Evolutionary conservation across 768 basidiomycete genomes (phyloP).

Genomic region (Podaxis rugospora): DNA sequence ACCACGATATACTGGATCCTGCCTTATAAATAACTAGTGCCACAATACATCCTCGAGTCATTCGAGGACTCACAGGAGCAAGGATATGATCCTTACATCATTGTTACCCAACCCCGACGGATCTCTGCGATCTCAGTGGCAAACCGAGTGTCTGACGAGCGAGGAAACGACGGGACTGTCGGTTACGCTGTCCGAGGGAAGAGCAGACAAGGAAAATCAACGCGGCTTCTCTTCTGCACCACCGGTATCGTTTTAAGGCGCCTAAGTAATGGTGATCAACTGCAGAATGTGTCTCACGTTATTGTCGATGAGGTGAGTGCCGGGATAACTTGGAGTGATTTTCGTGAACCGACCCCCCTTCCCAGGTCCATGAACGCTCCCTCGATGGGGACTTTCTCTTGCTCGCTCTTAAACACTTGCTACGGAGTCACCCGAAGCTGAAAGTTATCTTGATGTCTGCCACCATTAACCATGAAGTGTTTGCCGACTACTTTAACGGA

Average conservation of each 20-base stretch:
- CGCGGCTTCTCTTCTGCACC: conserved; percentile 85
- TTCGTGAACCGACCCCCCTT: neutral
- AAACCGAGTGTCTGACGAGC: conserved; percentile 78
- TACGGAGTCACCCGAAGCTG: conserved; percentile 57
- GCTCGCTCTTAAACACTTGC: conserved; percentile 74
- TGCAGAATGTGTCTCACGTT: conserved; percentile 74
- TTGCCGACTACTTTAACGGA: conserved; percentile 73
- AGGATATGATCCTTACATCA: conserved; percentile 57
- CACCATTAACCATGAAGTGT: conserved; percentile 89
- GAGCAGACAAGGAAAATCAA: conserved; percentile 57
- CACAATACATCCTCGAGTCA: conserved; percentile 86
- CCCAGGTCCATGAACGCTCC: conserved; percentile 85
- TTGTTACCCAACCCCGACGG: conserved; percentile 88
- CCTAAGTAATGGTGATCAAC: conserved; percentile 65
- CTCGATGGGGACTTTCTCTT: conserved; percentile 89
- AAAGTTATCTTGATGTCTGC: conserved; percentile 92
- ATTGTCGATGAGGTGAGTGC: conserved; percentile 83
- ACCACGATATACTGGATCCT: neutral
- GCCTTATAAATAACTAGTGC: conserved; percentile 42
- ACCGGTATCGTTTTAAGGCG: conserved; percentile 89
- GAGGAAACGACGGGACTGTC: conserved; percentile 70
- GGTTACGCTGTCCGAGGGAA: conserved; percentile 92
- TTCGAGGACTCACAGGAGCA: conserved; percentile 62
- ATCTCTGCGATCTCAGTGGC: conserved; percentile 89
- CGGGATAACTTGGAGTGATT: neutral